These are phyloP conservation scores for Talaromyces albobiverticillius DNA, from an alignment of 2,329 filamentous ascomycete species.

Conservation along the genomic window DNA sequence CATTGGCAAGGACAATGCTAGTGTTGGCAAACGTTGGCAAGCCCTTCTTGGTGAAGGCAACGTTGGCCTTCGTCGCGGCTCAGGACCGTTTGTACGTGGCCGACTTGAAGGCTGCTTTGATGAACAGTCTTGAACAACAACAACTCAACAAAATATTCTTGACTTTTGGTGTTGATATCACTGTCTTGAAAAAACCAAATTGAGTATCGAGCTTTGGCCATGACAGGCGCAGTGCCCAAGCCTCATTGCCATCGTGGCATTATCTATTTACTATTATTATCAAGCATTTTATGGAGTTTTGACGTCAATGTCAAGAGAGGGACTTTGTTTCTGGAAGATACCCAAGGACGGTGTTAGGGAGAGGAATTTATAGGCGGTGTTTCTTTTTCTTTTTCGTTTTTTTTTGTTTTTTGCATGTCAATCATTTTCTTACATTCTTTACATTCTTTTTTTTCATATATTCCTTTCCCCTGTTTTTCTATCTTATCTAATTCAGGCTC, in stretches of 20 bases:
- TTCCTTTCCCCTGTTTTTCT: neutral
- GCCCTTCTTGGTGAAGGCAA: slow-evolving; percentile 43
- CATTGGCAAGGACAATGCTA: slow-evolving; percentile 41
- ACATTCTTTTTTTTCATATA: slow-evolving; percentile 11
- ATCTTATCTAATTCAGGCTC: slow-evolving; percentile 10
- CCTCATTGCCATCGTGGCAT: neutral
- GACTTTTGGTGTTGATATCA: slow-evolving; percentile 4
- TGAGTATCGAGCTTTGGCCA: neutral
- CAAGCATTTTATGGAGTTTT: slow-evolving; percentile 14
- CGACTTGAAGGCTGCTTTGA: slow-evolving; percentile 25
- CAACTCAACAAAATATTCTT: neutral
- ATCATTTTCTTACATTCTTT: slow-evolving; percentile 8
- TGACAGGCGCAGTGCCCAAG: neutral
- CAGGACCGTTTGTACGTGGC: slow-evolving; percentile 24
- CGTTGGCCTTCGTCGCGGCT: slow-evolving; percentile 36
- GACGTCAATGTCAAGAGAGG: slow-evolving; percentile 6
- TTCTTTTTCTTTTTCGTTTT: neutral
- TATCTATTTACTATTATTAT: slow-evolving; percentile 1
- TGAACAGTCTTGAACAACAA: slow-evolving; percentile 17
- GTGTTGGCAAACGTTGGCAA: slow-evolving; percentile 42
- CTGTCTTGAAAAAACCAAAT: neutral
- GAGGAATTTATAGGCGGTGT: neutral
- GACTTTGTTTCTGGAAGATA: slow-evolving; percentile 7
- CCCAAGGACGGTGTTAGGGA: slow-evolving; percentile 4
- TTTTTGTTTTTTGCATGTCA: slow-evolving; percentile 2